Conservation (phyloP, 2,329 filamentous ascomycete species). For the Decorospora gaudefroyi region DNA sequence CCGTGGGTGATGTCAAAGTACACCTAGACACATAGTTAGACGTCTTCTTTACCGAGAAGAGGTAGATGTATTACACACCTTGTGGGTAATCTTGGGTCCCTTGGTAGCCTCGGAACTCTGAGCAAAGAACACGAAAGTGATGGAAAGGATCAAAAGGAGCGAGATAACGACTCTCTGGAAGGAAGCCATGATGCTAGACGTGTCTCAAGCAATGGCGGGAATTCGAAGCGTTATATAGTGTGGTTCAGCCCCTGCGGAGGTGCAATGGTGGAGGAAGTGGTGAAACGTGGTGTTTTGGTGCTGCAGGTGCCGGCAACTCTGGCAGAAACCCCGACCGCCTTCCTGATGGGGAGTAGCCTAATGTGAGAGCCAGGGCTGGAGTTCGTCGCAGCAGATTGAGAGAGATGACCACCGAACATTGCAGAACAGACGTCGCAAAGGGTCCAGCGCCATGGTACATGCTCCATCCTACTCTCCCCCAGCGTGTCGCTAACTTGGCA, state of each 20-base stretch:
- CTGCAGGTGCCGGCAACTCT: constrained; percentile 20
- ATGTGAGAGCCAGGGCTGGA: constrained; percentile 12
- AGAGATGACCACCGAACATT: constrained; percentile 20
- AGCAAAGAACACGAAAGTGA: constrained; percentile 52
- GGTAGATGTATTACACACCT: constrained; percentile 60
- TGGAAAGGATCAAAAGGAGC: constrained; percentile 74
- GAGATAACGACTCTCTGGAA: constrained; percentile 72
- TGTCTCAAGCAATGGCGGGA: constrained; percentile 23
- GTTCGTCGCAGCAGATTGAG: constrained; percentile 9
- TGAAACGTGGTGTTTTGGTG: constrained; percentile 44
- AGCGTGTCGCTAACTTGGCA: constrained; percentile 43
- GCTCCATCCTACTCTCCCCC: not conserved
- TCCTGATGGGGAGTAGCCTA: constrained; percentile 12
- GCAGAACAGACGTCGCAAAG: constrained; percentile 19
- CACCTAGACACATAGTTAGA: constrained; percentile 53
- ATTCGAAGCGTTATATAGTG: constrained; percentile 34
- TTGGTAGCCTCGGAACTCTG: constrained; percentile 51
- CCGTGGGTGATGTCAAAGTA: constrained; percentile 83
- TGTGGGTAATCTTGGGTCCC: constrained; percentile 94
- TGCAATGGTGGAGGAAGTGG: constrained; percentile 19
- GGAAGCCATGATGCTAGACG: constrained; percentile 68
- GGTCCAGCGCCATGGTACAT: constrained; percentile 35
- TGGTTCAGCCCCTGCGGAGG: constrained; percentile 20
- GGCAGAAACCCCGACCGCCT: constrained; percentile 5
- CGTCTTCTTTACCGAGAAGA: not conserved